Percentiles rank a stretch among this genome's conserved stretches.
These are phyloP conservation scores for Powellomyces hirtus DNA, from an alignment of 192 early-diverging fungal species.

Conservation along the genomic window DNA sequence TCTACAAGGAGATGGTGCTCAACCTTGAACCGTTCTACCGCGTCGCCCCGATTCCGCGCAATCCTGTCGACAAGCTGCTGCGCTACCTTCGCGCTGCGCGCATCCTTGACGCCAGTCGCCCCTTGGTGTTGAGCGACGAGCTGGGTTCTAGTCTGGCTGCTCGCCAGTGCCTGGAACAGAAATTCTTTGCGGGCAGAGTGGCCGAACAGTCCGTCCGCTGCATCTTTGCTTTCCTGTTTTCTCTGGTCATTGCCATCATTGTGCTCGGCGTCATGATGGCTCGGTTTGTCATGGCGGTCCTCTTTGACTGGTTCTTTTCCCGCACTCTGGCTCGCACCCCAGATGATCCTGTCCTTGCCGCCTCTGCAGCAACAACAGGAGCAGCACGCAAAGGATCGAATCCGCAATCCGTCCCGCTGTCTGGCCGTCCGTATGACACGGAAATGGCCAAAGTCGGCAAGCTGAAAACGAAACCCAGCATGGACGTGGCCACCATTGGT, in stretches of 20 bases:
- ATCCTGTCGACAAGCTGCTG: slow-evolving; percentile 47
- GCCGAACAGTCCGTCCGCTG: slow-evolving; percentile 19
- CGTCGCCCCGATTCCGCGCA: slow-evolving; percentile 1
- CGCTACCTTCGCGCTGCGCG: slow-evolving; percentile 60
- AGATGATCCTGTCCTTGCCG: neutral
- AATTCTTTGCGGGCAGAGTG: slow-evolving; percentile 26
- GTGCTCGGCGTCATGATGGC: slow-evolving; percentile 36
- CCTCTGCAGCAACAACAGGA: too few species aligned
- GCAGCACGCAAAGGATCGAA: too few species aligned
- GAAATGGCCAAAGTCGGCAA: too few species aligned
- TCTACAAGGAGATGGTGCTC: slow-evolving; percentile 17
- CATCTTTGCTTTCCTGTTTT: slow-evolving; percentile 24
- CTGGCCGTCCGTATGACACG: too few species aligned
- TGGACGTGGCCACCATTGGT: slow-evolving; percentile 1
- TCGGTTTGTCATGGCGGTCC: slow-evolving; percentile 46
- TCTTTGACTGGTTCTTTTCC: slow-evolving; percentile 47
- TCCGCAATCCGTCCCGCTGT: neutral
- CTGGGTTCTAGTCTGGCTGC: neutral
- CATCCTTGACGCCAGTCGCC: slow-evolving; percentile 59
- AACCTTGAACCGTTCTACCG: slow-evolving; percentile 30
- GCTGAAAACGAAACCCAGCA: neutral
- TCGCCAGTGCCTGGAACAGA: slow-evolving; percentile 31
- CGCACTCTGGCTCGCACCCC: slow-evolving; percentile 43
- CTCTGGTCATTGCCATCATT: slow-evolving; percentile 24
- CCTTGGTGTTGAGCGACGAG: neutral